Percentiles rank a stretch among this genome's conserved stretches.
Evolutionary conservation across 2,329 filamentous ascomycete genomes (phyloP).

Genomic region (Colletotrichum destructivum): DNA sequence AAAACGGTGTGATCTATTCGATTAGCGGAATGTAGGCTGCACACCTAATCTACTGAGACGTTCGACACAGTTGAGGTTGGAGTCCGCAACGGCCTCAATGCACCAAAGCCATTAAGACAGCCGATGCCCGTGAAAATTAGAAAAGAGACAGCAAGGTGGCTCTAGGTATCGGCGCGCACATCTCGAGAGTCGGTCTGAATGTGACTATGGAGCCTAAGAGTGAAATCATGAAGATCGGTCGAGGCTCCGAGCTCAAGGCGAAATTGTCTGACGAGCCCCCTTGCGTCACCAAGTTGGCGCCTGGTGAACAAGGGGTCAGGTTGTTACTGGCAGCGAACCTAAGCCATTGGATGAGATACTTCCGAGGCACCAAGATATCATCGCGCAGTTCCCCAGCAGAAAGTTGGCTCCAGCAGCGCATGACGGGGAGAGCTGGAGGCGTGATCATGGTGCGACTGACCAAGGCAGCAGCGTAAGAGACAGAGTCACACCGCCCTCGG

Average conservation of each 20-base stretch:
- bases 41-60: too few relatives aligned
- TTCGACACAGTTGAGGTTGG: too few relatives aligned
- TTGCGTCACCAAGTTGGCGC: constrained; percentile 3
- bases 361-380: not conserved
- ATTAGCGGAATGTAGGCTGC: too few relatives aligned
- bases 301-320: not conserved
- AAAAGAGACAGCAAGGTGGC: too few relatives aligned
- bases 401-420: not conserved
- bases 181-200: constrained; percentile 3
- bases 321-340: not conserved
- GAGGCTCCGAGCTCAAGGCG: not conserved
- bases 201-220: not conserved
- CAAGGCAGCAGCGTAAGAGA: constrained; percentile 5
- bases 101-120: too few relatives aligned
- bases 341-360: not conserved
- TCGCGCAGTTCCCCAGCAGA: not conserved
- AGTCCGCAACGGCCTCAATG: too few relatives aligned
- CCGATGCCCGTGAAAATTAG: too few relatives aligned
- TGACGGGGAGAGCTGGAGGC: constrained; percentile 1
- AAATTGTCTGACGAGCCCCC: not conserved
- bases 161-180: not conserved
- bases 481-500: not conserved
- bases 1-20: too few relatives aligned
- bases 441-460: not conserved
- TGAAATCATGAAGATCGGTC: not conserved